Base-by-base conservation (phyloP, 441 rosid genomes). In the Erodium trifolium region DNA sequence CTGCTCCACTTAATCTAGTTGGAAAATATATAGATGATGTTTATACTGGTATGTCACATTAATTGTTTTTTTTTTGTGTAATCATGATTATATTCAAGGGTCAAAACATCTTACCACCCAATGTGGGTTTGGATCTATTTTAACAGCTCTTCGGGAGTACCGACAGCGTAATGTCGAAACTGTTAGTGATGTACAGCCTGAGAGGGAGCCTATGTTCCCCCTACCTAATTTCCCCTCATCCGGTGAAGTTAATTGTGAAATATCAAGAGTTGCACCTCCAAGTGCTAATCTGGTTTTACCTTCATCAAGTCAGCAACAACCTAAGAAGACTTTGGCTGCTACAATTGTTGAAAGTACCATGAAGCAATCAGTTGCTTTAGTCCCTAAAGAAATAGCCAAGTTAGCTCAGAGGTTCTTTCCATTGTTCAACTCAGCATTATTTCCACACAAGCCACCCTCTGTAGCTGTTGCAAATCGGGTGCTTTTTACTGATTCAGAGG, bases 401-500 rank as follows among this genome's bases (percentile, higher is more conserved):
- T 81, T 86, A 81, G 92, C 93, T 31, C 84, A 74, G 73, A 82
- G 78, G 71, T 95, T 92, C 78, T 67, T 78, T 69, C 85, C 89
- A 0, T 74, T 85, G 67, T 88, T 95, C 74, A 92, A 87, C 80
- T 84, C 76, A 67, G 82, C 91, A 49, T 71, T 95, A 8, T 92
- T 84, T 83, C 98, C 98, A 23, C 92, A 91, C 82, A 95, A 92
- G 81, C 95, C 98, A 71, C 98, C 98, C 39, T 83, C 84, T 74
- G 77, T 77, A 27, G 80, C 96, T 69, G 88, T 89, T 17, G 88
- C 87, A 67, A 89, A 84, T 81, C 82, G 98, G 75, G 80, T 91
- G 73, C 98, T 95, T 76, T 95, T 95, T 78, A 90, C 98, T 66
- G 98, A 89, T 60, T 70, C 92, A 77, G 98, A 95, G 87, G 99